phyloP scores from a whole-genome alignment of 768 basidiomycete genomes.

The Peribolospora baueri region DNA sequence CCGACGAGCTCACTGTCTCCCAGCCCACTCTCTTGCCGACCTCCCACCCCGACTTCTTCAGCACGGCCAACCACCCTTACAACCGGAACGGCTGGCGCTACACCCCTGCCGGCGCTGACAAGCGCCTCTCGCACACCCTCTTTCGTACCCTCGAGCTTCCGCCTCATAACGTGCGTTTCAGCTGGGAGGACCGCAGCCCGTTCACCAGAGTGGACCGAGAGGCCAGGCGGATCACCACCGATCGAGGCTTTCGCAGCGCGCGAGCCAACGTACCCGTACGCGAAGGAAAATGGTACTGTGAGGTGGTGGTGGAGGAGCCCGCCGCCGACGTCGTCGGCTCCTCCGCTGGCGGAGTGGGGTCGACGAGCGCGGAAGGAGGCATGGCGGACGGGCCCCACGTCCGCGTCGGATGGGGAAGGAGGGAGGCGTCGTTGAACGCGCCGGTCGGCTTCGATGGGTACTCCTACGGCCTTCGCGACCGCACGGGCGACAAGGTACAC shows the following conservation, averaged over 20 bases:
- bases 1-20: too few relatives aligned
- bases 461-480: constrained; percentile 75
- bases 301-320: constrained; percentile 42
- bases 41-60: constrained; percentile 9
- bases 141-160: constrained; percentile 66
- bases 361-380: constrained; percentile 26
- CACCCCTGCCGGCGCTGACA: constrained; percentile 30
- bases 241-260: constrained; percentile 73
- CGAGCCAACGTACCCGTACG: constrained; percentile 71
- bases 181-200: constrained; percentile 75
- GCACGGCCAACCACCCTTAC: constrained; percentile 15
- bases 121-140: constrained; percentile 23
- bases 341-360: constrained; percentile 31
- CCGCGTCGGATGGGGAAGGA: constrained; percentile 67
- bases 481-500: constrained; percentile 70
- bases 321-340: too few relatives aligned
- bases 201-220: constrained; percentile 58
- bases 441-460: constrained; percentile 87
- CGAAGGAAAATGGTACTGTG: constrained; percentile 84
- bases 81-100: constrained; percentile 17
- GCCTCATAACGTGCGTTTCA: constrained; percentile 35
- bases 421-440: constrained; percentile 79
- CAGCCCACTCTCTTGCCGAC: too few relatives aligned
- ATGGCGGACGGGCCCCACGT: constrained; percentile 47
- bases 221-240: constrained; percentile 47